Evolutionary conservation across 1,284 basidiomycete species (phyloP).

Genomic region (Rhizopogon parksii): DNA sequence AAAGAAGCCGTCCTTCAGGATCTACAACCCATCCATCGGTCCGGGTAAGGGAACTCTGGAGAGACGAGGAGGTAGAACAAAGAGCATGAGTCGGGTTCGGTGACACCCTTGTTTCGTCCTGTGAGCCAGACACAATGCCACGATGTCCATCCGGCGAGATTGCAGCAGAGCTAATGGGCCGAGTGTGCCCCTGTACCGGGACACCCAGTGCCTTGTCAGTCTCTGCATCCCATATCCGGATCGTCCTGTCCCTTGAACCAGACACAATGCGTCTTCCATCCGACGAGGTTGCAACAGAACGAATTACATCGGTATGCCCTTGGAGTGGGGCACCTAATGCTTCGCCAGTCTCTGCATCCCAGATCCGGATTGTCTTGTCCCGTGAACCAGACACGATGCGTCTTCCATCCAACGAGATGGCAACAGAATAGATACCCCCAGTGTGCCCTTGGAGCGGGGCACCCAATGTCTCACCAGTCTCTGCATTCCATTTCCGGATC

Average conservation of each 20-base stretch:
- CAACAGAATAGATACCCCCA: constrained; percentile 16
- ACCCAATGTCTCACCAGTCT: constrained; percentile 13
- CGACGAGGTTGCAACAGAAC: constrained; percentile 17
- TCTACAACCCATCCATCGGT: constrained; percentile 1
- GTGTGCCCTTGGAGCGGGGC: constrained; percentile 22
- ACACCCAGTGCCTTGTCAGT: neutral
- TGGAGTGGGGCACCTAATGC: neutral
- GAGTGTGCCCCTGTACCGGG: neutral
- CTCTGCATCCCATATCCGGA: constrained; percentile 23
- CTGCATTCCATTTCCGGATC: neutral
- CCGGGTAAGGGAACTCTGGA: too few species aligned
- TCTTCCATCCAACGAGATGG: constrained; percentile 16
- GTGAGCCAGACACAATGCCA: neutral
- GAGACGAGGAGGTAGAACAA: too few species aligned
- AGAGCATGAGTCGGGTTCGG: too few species aligned
- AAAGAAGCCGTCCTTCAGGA: neutral
- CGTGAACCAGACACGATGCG: neutral
- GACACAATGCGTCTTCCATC: constrained; percentile 23
- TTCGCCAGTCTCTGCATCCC: constrained; percentile 12
- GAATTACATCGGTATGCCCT: neutral
- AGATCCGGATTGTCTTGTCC: constrained; percentile 13
- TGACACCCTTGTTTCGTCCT: neutral
- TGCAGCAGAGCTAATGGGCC: neutral
- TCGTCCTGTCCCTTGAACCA: constrained; percentile 21
- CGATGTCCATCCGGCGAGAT: neutral